phyloP scores from a whole-genome alignment of 805 yeast species.

The Candida chilensis region DNA sequence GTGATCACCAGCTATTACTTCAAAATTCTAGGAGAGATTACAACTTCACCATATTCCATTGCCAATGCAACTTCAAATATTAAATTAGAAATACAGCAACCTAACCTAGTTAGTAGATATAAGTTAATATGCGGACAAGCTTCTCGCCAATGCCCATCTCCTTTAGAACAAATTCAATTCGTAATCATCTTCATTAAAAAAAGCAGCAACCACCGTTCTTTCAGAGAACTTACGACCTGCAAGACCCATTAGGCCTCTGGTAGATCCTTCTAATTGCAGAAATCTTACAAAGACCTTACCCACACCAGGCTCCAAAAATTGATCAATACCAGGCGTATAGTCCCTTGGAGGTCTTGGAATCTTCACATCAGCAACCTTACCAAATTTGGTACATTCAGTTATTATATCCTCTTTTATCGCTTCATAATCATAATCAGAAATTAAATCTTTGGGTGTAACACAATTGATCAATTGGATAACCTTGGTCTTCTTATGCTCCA shows the following conservation, averaged over 20 bases:
- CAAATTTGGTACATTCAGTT: slow-evolving; percentile 39
- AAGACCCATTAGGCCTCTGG: slow-evolving; percentile 44
- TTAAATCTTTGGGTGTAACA: slow-evolving; percentile 55
- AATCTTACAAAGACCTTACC: slow-evolving; percentile 73
- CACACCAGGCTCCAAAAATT: slow-evolving; percentile 43
- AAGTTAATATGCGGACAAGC: too few relatives aligned
- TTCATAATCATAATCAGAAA: slow-evolving; percentile 35
- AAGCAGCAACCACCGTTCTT: slow-evolving; percentile 60
- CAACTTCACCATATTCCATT: too few relatives aligned
- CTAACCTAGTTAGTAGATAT: too few relatives aligned
- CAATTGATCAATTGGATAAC: slow-evolving; percentile 63
- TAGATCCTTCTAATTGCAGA: slow-evolving; percentile 38
- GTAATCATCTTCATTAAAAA: slow-evolving; percentile 51
- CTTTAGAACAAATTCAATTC: slow-evolving; percentile 21
- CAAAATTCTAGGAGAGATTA: too few relatives aligned
- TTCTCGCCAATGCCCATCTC: too few relatives aligned
- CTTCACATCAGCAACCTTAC: slow-evolving; percentile 40
- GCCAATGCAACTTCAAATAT: too few relatives aligned
- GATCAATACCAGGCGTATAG: slow-evolving; percentile 21
- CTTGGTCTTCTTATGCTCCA: slow-evolving; percentile 16
- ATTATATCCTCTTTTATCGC: slow-evolving; percentile 44
- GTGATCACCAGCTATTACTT: too few relatives aligned
- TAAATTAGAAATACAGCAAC: too few relatives aligned
- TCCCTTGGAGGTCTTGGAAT: slow-evolving; percentile 52
- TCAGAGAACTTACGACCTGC: slow-evolving; percentile 65